These are phyloP conservation scores for Xylaria flabelliformis DNA, from an alignment of 495 filamentous ascomycete species.

Conservation along the genomic window DNA sequence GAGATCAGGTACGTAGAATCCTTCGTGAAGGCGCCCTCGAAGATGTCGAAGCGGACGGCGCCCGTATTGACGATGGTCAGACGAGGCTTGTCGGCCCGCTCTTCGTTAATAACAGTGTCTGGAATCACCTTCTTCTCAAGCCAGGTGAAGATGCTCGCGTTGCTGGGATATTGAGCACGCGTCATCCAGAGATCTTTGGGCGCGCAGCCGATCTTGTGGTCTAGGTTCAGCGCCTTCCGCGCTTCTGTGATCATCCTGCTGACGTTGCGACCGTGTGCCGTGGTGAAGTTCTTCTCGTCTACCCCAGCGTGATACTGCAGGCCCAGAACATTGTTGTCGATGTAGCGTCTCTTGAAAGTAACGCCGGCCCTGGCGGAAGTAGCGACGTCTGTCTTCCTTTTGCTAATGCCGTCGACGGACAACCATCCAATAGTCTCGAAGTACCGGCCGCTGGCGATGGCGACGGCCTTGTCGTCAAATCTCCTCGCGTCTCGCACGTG, in stretches of 20 bases:
- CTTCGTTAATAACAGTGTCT: slow-evolving; percentile 54
- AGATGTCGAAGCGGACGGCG: slow-evolving; percentile 92
- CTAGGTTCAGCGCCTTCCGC: slow-evolving; percentile 73
- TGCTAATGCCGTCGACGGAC: slow-evolving; percentile 76
- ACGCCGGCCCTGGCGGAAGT: slow-evolving; percentile 42
- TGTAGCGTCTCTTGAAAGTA: slow-evolving; percentile 79
- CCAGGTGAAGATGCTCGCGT: slow-evolving; percentile 80
- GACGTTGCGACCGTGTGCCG: slow-evolving; percentile 75
- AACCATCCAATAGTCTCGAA: slow-evolving; percentile 98
- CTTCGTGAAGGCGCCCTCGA: slow-evolving; percentile 85
- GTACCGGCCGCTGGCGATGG: slow-evolving; percentile 89
- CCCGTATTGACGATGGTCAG: slow-evolving; percentile 87
- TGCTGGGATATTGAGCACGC: slow-evolving; percentile 70
- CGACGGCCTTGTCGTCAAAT: slow-evolving; percentile 82
- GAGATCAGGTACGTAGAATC: slow-evolving; percentile 86
- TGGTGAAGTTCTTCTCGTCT: slow-evolving; percentile 74
- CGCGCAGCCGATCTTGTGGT: slow-evolving; percentile 79
- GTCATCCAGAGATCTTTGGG: slow-evolving; percentile 83
- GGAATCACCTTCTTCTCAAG: slow-evolving; percentile 77
- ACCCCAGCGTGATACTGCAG: slow-evolving; percentile 77
- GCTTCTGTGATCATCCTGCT: slow-evolving; percentile 72
- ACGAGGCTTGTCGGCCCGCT: slow-evolving; percentile 54
- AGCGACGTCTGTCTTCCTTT: slow-evolving; percentile 38
- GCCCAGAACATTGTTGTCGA: slow-evolving; percentile 92
- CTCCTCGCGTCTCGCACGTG: slow-evolving; percentile 86